phyloP scores from a whole-genome alignment of 202 grass and related monocot species.

The Hordeum pubiflorum region DNA sequence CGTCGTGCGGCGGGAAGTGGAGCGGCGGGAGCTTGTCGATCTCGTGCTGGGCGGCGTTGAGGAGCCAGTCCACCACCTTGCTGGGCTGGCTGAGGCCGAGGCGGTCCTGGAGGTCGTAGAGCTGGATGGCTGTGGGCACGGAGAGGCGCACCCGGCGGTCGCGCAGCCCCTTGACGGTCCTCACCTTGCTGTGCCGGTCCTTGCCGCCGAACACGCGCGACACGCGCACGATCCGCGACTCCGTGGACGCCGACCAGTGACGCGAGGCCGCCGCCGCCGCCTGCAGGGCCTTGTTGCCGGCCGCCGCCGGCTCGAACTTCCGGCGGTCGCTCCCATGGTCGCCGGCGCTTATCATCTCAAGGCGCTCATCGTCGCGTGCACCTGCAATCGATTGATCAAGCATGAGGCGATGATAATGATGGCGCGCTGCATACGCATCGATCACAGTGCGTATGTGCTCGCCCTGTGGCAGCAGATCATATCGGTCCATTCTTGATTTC shows the following conservation, averaged over 20 bases:
- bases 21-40: slow-evolving; percentile 90
- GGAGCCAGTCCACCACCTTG: slow-evolving; percentile 91
- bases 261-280: slow-evolving; percentile 30
- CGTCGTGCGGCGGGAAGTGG: slow-evolving; percentile 48
- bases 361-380: slow-evolving; percentile 20
- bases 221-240: slow-evolving; percentile 85
- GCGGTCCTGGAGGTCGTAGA: slow-evolving; percentile 95
- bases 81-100: slow-evolving; percentile 85
- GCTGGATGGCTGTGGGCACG: slow-evolving; percentile 80
- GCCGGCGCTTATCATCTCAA: slow-evolving; percentile 36
- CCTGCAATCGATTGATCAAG: background rate
- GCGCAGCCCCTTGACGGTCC: slow-evolving; percentile 70
- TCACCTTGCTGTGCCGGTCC: slow-evolving; percentile 92
- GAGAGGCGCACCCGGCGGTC: slow-evolving; percentile 84
- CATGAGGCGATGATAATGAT: background rate
- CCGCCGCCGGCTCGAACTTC: slow-evolving; percentile 10
- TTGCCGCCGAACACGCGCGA: slow-evolving; percentile 86
- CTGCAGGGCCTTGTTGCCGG: background rate
- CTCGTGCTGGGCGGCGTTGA: slow-evolving; percentile 70
- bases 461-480: too few relatives aligned
- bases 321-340: slow-evolving; percentile 19
- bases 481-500: background rate
- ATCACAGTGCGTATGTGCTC: too few relatives aligned
- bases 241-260: slow-evolving; percentile 56
- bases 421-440: too few relatives aligned